Evolutionary conservation across 2,329 filamentous ascomycete genomes (phyloP).

Genomic region (Colletotrichum cordylinicola): DNA sequence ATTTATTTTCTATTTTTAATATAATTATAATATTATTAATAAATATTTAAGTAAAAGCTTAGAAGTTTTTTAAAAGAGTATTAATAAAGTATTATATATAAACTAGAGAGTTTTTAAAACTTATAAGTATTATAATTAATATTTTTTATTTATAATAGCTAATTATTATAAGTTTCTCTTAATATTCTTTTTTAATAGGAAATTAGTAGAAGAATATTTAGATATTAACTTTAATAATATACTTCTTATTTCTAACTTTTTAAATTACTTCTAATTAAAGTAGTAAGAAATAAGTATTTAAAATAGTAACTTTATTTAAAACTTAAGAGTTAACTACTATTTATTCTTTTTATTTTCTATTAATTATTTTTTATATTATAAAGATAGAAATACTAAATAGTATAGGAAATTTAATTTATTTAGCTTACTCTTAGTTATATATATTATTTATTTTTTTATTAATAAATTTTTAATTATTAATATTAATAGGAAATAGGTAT

Average conservation of each 20-base stretch:
- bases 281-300: not conserved
- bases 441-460: too few relatives aligned
- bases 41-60: not conserved
- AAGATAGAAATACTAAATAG: not conserved
- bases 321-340: not conserved
- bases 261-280: not conserved
- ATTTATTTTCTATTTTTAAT: too few relatives aligned
- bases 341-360: not conserved
- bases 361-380: not conserved
- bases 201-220: not conserved
- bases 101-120: not conserved
- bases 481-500: too few relatives aligned
- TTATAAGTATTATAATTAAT: not conserved
- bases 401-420: not conserved
- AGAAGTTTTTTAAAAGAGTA: not conserved
- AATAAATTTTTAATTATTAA: too few relatives aligned
- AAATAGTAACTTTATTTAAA: not conserved
- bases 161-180: not conserved
- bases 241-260: not conserved
- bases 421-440: too few relatives aligned
- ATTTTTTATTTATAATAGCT: not conserved
- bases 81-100: not conserved
- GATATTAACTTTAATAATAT: not conserved
- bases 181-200: not conserved
- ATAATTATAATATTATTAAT: not conserved